Evolutionary conservation across 2,329 filamentous ascomycete genomes (phyloP), one percentile per base, ranked within the genome.

Genomic region (Talaromyces verruculosus): DNA sequence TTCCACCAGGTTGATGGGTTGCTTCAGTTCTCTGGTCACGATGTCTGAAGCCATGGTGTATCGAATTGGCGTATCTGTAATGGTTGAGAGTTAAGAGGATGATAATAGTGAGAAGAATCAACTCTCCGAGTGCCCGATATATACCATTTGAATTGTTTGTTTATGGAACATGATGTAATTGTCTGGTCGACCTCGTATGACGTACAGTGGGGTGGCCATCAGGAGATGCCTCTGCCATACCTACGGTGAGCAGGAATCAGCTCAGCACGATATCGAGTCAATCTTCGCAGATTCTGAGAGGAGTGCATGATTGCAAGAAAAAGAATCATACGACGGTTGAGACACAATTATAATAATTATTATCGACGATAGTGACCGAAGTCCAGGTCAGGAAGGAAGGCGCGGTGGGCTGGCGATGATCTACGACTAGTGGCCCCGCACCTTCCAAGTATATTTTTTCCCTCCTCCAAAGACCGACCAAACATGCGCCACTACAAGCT

Each of bases 1-100:
- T 66, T 84, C 79, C 7, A 77, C 77, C 28, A 83, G 72, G 65
- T 82, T 79, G 22, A 84, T 71, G 33, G 64, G 64, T 17, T 62
- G 30, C 49, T 77, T 75, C 57, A 83, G 77, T 70, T 81, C 80
- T 58, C 73, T 75, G 3, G 78, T 79, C 66, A 77, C 75, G 67
- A 82, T 80, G 69, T 65, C 58, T n/a, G 57, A 61, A 53, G 53
- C 41, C 63, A 65, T 65, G 43, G 35, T 45, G 55, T 30, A 5
- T 35, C 33, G 47, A 17, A 63, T 11, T 28, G 22, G 49, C 8
- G n/a, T 47, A 17, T 15, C 3, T 59, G 8, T n/a, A 58, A 5
- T 6, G 28, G 17, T 35, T 15, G n/a, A 28, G 43, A 35, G 3
- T 37, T 25, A 33, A 37, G 15, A 8, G 15, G 2, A 2, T 10